phyloP scores from a whole-genome alignment of 768 basidiomycete genomes.

The Pleurotus tuoliensis region DNA sequence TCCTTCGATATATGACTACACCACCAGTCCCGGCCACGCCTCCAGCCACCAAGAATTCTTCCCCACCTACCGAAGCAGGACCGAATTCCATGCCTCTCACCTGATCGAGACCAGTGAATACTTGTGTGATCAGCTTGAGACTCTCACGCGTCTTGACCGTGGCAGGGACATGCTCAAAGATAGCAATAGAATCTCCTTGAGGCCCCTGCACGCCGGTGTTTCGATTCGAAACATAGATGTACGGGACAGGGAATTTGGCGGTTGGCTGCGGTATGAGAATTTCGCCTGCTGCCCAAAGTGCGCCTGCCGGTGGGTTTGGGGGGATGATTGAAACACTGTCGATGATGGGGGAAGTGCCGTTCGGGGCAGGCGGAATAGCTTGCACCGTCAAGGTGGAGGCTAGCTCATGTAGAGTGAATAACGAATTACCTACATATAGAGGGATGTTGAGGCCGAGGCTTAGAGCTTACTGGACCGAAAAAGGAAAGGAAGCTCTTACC shows the following conservation, averaged over 20 bases:
- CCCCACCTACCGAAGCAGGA: slow-evolving; percentile 37
- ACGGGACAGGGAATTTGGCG: slow-evolving; percentile 41
- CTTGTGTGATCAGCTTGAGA: slow-evolving; percentile 37
- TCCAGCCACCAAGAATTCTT: slow-evolving; percentile 48
- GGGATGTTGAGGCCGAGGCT: neutral
- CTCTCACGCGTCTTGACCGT: slow-evolving; percentile 16
- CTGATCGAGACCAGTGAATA: slow-evolving; percentile 61
- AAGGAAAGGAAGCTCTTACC: slow-evolving; percentile 16
- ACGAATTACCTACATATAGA: slow-evolving; percentile 32
- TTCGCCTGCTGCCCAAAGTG: slow-evolving; percentile 54
- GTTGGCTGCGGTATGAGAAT: slow-evolving; percentile 55
- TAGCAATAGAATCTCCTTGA: slow-evolving; percentile 59
- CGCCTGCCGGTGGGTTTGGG: slow-evolving; percentile 29
- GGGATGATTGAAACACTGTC: slow-evolving; percentile 50
- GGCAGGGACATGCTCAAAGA: slow-evolving; percentile 40
- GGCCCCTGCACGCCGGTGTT: slow-evolving; percentile 48
- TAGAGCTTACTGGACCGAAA: neutral
- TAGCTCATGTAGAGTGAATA: slow-evolving; percentile 52
- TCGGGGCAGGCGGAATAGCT: slow-evolving; percentile 45
- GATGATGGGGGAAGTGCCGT: slow-evolving; percentile 47
- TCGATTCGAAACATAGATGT: slow-evolving; percentile 67
- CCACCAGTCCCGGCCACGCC: slow-evolving; percentile 52
- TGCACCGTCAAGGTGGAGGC: slow-evolving; percentile 57
- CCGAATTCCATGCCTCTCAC: slow-evolving; percentile 66
- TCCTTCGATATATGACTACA: slow-evolving; percentile 48